phyloP scores from a whole-genome alignment of 495 filamentous ascomycete genomes.

The Chaetomidium leptoderma region DNA sequence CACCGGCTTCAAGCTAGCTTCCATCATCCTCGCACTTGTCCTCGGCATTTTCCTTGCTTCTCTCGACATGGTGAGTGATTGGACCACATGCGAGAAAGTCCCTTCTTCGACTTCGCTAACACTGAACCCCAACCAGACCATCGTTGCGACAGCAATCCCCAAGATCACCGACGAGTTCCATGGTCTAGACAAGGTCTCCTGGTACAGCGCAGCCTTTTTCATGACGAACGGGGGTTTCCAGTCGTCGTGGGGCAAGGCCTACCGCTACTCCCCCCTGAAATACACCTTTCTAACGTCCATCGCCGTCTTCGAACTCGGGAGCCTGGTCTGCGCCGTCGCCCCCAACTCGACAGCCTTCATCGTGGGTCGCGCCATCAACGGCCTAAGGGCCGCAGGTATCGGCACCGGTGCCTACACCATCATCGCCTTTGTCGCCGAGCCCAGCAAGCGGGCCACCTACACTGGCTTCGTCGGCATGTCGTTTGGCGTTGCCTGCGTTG shows the following conservation, averaged over 20 bases:
- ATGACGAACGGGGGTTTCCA: slow-evolving; percentile 35
- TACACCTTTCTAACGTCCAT: slow-evolving; percentile 37
- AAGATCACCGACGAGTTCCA: slow-evolving; percentile 42
- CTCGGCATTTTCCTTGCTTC: slow-evolving; percentile 48
- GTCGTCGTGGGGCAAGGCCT: slow-evolving; percentile 37
- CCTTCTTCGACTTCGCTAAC: not conserved
- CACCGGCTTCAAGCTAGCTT: slow-evolving; percentile 29
- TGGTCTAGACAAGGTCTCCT: slow-evolving; percentile 44
- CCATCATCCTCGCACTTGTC: slow-evolving; percentile 43
- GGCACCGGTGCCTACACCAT: slow-evolving; percentile 41
- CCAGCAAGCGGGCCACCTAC: slow-evolving; percentile 45
- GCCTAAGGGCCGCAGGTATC: slow-evolving; percentile 44
- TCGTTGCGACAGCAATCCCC: slow-evolving; percentile 50
- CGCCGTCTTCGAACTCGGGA: slow-evolving; percentile 51
- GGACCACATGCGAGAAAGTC: not conserved
- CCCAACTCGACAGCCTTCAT: slow-evolving; percentile 53
- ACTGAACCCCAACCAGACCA: slow-evolving; percentile 23
- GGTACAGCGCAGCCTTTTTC: slow-evolving; percentile 48
- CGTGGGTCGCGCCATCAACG: slow-evolving; percentile 54
- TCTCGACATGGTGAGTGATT: slow-evolving; percentile 44
- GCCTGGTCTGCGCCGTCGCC: slow-evolving; percentile 51
- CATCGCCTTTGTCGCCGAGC: slow-evolving; percentile 41
- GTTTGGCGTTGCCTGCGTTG: slow-evolving; percentile 43
- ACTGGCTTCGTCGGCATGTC: slow-evolving; percentile 45
- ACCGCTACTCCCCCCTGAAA: slow-evolving; percentile 43